A percentile compares a stretch with the other conserved stretches of the same genome.
phyloP scores from a whole-genome alignment of 352 stramenopile genomes.

The Nothophytophthora sp. region DNA sequence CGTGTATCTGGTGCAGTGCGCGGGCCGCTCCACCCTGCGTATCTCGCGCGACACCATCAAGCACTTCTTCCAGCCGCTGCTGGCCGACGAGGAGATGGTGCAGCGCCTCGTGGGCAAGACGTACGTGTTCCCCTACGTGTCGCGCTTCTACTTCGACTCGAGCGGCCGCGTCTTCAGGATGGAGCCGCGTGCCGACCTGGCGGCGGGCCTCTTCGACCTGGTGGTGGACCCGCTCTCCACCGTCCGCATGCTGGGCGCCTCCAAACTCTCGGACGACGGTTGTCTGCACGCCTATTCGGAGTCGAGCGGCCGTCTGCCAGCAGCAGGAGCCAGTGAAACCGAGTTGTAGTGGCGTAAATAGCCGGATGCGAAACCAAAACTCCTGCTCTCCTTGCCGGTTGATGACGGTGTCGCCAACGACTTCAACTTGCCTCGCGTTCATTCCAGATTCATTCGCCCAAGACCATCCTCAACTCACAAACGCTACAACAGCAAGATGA shows the following conservation, averaged over 20 bases:
- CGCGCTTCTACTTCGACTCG: constrained; percentile 56
- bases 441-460: too few relatives aligned
- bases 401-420: too few relatives aligned
- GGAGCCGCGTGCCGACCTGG: constrained; percentile 55
- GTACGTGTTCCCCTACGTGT: constrained; percentile 57
- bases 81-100: constrained; percentile 60
- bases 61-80: constrained; percentile 61
- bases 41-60: constrained; percentile 67
- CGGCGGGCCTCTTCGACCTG: constrained; percentile 49
- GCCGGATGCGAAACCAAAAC: too few relatives aligned
- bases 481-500: too few relatives aligned
- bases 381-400: too few relatives aligned
- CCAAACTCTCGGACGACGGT: constrained; percentile 50
- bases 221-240: constrained; percentile 57
- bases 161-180: constrained; percentile 49
- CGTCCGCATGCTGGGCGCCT: constrained; percentile 52
- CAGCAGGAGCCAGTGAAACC: too few relatives aligned
- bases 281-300: constrained; percentile 56
- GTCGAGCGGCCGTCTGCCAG: too few relatives aligned
- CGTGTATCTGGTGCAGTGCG: constrained; percentile 40
- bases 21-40: constrained; percentile 42
- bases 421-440: too few relatives aligned
- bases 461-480: too few relatives aligned
- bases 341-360: too few relatives aligned
- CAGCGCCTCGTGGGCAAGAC: constrained; percentile 60